Evolutionary conservation across 2,329 filamentous ascomycete species (phyloP).

Genomic region (Alternaria brassicae): DNA sequence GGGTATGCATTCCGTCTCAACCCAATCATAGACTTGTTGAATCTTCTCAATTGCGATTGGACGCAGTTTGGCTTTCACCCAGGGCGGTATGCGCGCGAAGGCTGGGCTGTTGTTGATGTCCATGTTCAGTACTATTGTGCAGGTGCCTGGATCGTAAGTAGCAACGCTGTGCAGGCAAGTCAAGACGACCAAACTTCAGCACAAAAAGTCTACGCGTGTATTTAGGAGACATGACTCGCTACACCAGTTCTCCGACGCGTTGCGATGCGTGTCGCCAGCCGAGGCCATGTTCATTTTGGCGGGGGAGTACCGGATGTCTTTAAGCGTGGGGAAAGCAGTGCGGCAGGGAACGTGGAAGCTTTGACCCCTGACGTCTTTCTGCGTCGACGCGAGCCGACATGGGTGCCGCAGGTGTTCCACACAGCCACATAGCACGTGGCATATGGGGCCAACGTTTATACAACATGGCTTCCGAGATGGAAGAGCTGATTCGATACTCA

Average conservation of each 20-base stretch:
- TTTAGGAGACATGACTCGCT: constrained; percentile 25
- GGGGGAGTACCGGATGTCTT: constrained; percentile 33
- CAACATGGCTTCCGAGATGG: neutral
- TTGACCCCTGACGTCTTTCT: constrained; percentile 15
- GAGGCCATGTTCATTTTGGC: constrained; percentile 17
- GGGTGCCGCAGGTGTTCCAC: neutral
- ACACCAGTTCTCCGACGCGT: constrained; percentile 26
- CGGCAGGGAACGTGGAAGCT: neutral
- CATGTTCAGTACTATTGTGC: constrained; percentile 27
- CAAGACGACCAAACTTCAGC: constrained; percentile 6
- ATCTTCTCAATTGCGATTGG: constrained; percentile 54
- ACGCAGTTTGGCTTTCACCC: constrained; percentile 61
- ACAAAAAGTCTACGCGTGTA: constrained; percentile 11
- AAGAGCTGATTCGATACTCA: neutral
- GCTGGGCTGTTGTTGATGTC: constrained; percentile 43
- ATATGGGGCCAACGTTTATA: neutral
- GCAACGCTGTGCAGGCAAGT: neutral
- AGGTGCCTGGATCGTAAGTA: neutral
- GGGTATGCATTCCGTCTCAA: constrained; percentile 56
- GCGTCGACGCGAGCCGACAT: neutral
- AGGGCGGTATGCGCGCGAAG: constrained; percentile 52
- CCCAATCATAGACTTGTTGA: constrained; percentile 53
- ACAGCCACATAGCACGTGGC: neutral
- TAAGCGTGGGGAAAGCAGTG: constrained; percentile 24
- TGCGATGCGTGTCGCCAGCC: neutral